Evolutionary conservation across 371 early-diverging fungal genomes (phyloP), one percentile per base, ranked within the genome.

Genomic region (Mortierella polycephala): DNA sequence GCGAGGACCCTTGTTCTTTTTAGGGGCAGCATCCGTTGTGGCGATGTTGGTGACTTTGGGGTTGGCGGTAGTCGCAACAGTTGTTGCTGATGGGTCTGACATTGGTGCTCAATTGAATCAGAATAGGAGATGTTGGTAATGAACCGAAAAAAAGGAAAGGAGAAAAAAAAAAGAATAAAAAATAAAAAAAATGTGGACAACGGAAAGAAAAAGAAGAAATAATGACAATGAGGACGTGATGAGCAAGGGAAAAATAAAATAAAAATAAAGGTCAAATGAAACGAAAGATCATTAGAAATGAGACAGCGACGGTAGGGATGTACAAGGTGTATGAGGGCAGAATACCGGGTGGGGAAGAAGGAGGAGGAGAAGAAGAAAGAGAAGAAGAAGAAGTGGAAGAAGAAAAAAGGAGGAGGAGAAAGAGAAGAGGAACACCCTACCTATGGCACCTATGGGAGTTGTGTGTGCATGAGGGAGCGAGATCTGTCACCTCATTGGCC

Each of bases 1-100:
- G 23, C 66, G 68, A 10, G 69, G 69, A 11, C 49, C 60, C 23
- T 58, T 44, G 9, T 37, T 8, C 11, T 12, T 8, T 18, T 11
- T 10, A 16, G 42, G 50, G 23, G 45, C 12, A 18, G 9, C 12
- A 40, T 6, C 13, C 13, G 21, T 12, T 12, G 30, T 57, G 18
- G 57, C 37, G 44, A 5, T 12, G 14, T 41, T 47, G 56, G 57
- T 11, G 20, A 23, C 8, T 18, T 7, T 12, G 23, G 45, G 37
- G 47, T 57, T 45, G 39, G n/a, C 30, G 47, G 42, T 44, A 16
- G 51, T 21, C 13, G 69, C 37, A 16, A 52, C n/a, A 1, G 45
- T 45, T 51, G 44, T 40, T 13, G 23, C 41, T 49, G 69, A 44
- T 52, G 21, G 55, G 14, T 44, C 47, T 23, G 67, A 18, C 40